Conservation (phyloP, 495 filamentous ascomycete genomes). For the Daldinia caldariorum region DNA sequence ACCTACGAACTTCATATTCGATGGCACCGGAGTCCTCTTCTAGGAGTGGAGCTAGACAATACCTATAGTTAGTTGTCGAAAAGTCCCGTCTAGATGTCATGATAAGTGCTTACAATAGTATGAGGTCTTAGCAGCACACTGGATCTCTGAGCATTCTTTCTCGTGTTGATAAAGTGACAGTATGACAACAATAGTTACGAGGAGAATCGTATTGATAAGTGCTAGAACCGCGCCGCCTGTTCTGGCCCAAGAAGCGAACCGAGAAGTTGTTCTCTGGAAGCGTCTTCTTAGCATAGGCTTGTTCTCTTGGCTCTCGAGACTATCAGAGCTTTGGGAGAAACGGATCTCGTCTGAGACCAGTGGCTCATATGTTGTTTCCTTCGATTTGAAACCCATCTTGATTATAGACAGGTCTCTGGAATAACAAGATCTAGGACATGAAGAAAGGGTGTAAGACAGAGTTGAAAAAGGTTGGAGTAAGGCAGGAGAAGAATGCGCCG, state of each 20-base stretch:
- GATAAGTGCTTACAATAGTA: slow-evolving; percentile 8
- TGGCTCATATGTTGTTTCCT: background rate
- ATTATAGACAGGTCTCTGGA: background rate
- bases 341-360: slow-evolving; percentile 1
- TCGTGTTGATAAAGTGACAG: slow-evolving; percentile 7
- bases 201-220: background rate
- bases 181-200: background rate
- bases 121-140: slow-evolving; percentile 16
- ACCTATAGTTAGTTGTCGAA: background rate
- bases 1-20: slow-evolving; percentile 18
- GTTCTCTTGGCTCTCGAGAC: slow-evolving; percentile 17
- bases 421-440: background rate
- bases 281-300: slow-evolving; percentile 12
- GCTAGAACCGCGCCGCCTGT: background rate
- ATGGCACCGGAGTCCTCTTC: slow-evolving; percentile 12
- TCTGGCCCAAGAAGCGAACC: slow-evolving; percentile 1
- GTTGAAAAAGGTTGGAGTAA: background rate
- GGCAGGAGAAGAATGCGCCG: background rate
- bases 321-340: slow-evolving; percentile 16
- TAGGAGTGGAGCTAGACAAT: background rate
- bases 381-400: background rate
- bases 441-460: background rate
- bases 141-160: slow-evolving; percentile 9
- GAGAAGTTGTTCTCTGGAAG: slow-evolving; percentile 14
- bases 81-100: background rate